Conservation (phyloP, 345 rosid species). For the Mercurialis annua region DNA sequence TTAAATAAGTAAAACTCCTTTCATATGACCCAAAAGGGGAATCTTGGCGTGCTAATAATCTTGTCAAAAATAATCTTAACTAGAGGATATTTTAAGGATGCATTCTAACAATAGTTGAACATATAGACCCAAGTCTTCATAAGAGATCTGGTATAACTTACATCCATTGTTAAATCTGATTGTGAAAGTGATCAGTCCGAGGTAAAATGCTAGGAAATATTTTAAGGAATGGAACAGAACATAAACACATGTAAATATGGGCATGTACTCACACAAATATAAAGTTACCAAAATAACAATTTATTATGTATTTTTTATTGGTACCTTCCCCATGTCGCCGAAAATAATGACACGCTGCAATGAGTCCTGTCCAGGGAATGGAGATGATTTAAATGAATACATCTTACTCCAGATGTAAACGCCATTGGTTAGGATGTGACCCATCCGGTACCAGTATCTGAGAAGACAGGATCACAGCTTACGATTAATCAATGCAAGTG, state of each 20-base stretch:
- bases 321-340: slow-evolving; percentile 94
- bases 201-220: not conserved
- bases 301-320: slow-evolving; percentile 2
- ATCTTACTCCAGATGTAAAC: slow-evolving; percentile 56
- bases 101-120: not conserved
- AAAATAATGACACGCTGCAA: slow-evolving; percentile 73
- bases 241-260: no score
- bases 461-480: slow-evolving; percentile 15
- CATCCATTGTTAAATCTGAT: not conserved
- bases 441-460: slow-evolving; percentile 64
- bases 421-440: slow-evolving; percentile 50
- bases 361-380: slow-evolving; percentile 90
- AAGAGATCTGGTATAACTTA: not conserved
- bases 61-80: not conserved
- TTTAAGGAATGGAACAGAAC: not conserved
- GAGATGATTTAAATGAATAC: slow-evolving; percentile 64
- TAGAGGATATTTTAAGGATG: not conserved
- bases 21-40: not conserved
- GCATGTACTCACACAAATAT: no score
- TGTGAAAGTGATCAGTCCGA: not conserved
- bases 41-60: not conserved
- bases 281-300: not conserved
- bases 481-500: not conserved
- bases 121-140: not conserved
- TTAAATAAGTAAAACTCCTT: not conserved